Base-by-base conservation (phyloP, 1,139 yeast species). In the Taphrina sp. region DNA sequence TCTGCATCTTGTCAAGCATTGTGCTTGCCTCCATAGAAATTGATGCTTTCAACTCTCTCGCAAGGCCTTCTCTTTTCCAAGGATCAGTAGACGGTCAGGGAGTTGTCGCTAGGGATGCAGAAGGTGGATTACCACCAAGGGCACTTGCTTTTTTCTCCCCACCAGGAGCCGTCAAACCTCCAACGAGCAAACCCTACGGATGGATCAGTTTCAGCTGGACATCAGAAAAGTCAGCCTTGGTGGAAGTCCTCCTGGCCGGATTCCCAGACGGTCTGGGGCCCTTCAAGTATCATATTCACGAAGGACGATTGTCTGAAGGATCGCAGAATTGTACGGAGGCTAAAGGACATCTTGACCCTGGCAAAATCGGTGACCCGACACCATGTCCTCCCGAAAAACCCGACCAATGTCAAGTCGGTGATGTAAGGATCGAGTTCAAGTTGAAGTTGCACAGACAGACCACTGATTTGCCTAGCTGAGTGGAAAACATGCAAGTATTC, bases 201-300 rank as follows among this genome's bases (percentile, higher is more conserved):
- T 43, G 28, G 28, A 43, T 43, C 37, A 26, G 19, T 7, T 43
- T 43, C 16, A 37, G 19, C 14, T 43, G 20, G 7, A 28, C 37
- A 3, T 43, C 47, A 8, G 37, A 43, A 8, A 20, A 36, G 5
- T 29, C 47, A 3, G 36, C 47, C 12, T 37, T 36, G 5, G 36
- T 49, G 2, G 54, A 41, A 14, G 36, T 49, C 3, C 38, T 45
- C 10, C 17, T 49, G 39, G n/a, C 33, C n/a, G 31, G 39, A n/a
- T 24, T 49, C 19, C 39, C 35, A 2, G 46, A 41, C 14, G 37
- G 19, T 17, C 20, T 17, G 8, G 46, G 39, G n/a, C 33, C 35
- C 19, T 49, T 31, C 24, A 31, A 45, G 12, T 49, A 49, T 19
- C 54, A 49, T 19, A 31, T 49, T 14, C 54, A 49, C 24, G 31